Conservation (phyloP, 306 rosid genomes). For the Pyrus betulifolia region DNA sequence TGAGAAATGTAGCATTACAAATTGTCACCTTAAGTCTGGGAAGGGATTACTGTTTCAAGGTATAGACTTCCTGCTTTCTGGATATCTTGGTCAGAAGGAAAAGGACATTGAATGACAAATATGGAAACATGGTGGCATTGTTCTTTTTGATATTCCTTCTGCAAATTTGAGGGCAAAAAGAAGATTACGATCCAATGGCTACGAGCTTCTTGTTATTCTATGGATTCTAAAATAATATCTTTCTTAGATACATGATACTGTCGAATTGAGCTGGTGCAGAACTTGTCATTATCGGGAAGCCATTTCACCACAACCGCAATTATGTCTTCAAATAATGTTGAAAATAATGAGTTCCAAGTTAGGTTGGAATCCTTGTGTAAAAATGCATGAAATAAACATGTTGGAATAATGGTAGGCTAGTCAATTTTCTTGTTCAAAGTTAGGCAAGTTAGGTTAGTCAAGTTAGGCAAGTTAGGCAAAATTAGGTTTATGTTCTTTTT, state of each 20-base stretch:
- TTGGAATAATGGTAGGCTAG: too few species aligned
- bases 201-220: constrained; percentile 60
- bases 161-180: constrained; percentile 40
- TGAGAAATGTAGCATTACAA: constrained; percentile 28
- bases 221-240: constrained; percentile 22
- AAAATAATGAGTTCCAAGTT: too few species aligned
- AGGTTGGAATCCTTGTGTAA: too few species aligned
- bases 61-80: constrained; percentile 70
- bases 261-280: constrained; percentile 36
- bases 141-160: constrained; percentile 66
- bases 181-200: constrained; percentile 20
- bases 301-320: constrained; percentile 16
- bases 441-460: too few species aligned
- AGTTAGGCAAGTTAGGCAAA: too few species aligned
- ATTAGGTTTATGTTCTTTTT: too few species aligned
- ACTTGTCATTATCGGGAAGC: constrained; percentile 24
- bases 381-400: too few species aligned
- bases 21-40: constrained; percentile 18
- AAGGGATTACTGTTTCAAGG: constrained; percentile 58
- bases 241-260: constrained; percentile 57
- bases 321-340: constrained; percentile 51
- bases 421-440: too few species aligned
- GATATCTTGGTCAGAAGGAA: constrained; percentile 58
- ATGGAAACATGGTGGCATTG: constrained; percentile 65
- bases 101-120: constrained; percentile 50